Base-by-base conservation (phyloP, 805 yeast genomes). In the Hyphopichia homilentoma region DNA sequence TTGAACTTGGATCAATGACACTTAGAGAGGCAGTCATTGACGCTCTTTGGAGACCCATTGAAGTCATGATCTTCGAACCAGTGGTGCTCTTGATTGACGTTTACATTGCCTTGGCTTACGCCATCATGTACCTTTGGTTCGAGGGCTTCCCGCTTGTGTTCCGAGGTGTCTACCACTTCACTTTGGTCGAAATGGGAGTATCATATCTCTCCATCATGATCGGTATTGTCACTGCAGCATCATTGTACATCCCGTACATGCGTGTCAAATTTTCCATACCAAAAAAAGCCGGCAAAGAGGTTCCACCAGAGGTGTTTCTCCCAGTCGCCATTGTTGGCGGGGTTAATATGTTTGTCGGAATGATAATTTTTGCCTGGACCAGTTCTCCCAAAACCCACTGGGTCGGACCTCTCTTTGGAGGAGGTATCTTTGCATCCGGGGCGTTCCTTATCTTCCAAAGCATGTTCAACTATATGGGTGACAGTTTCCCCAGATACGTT, bases 121-220 rank as follows among this genome's bases (percentile, higher is more conserved):
- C 80, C 18, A 52, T 70, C 19, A 42, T 74, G 39, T 79, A 75
- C 49, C 50, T 76, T 15, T 78, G 74, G 62, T 75, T 78, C 44
- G 84, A 79, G 52, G 77, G 76, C 4, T 75, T 75, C 54, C 84
- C 85, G 7, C 59, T 77, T 22, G 77, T 74, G 2, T 79, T 70
- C 30, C 14, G 26, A 15, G 71, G 63, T 2, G 45, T 61, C 15
- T 62, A 74, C 41, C 47, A 61, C 20, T 79, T 79, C 52, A 65
- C 73, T 4, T 44, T 63, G 16, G 61, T 75, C 20, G 75, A 70
- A 33, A 34, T 52, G 41, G 79, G 81, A 13, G 52, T 63, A 3
- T 53, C 79, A 1, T 79, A 64, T 51, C 28, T 73, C 25, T 61
- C 75, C 11, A 52, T 71, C 23, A 45, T 65, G 30, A 59, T 73